Evolutionary conservation across 2,329 filamentous ascomycete species (phyloP).

Genomic region (Emergomyces africanus): DNA sequence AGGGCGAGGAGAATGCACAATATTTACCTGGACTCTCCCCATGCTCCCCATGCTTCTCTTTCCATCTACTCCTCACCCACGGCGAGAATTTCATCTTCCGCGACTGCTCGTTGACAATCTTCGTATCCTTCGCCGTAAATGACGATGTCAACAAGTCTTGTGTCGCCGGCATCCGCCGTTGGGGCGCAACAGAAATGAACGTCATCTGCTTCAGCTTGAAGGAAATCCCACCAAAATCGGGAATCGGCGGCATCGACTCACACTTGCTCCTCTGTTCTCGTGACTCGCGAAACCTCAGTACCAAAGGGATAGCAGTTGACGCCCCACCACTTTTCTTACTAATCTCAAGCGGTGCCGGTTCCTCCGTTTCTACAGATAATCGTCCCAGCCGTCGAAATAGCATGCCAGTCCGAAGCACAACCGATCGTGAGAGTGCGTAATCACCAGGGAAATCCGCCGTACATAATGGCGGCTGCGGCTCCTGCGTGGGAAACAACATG

Average conservation of each 20-base stretch:
- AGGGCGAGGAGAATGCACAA: neutral
- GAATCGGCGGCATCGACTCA: neutral
- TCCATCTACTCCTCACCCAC: slow-evolving; percentile 1
- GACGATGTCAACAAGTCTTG: slow-evolving; percentile 1
- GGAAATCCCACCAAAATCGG: neutral
- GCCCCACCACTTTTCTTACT: neutral
- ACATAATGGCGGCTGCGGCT: slow-evolving; percentile 3
- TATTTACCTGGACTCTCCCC: neutral
- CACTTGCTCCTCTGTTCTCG: neutral
- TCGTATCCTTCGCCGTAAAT: slow-evolving; percentile 1
- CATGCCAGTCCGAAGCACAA: neutral
- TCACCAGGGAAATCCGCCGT: slow-evolving; percentile 5
- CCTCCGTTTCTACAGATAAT: slow-evolving; percentile 1
- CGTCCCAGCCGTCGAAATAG: neutral
- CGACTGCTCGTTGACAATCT: neutral
- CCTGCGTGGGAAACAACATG: slow-evolving; percentile 2
- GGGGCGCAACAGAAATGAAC: slow-evolving; percentile 5
- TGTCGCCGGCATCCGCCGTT: slow-evolving; percentile 1
- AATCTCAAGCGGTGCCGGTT: slow-evolving; percentile 4
- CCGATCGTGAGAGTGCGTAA: neutral
- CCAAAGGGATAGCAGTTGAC: slow-evolving; percentile 1
- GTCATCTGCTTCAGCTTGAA: slow-evolving; percentile 3
- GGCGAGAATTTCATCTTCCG: slow-evolving; percentile 4
- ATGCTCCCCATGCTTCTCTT: neutral
- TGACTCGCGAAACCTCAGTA: neutral